Percentiles rank a stretch among this genome's conserved stretches.
Evolutionary conservation across 2,329 filamentous ascomycete genomes (phyloP).

Genomic region (Tolypocladium inflatum): DNA sequence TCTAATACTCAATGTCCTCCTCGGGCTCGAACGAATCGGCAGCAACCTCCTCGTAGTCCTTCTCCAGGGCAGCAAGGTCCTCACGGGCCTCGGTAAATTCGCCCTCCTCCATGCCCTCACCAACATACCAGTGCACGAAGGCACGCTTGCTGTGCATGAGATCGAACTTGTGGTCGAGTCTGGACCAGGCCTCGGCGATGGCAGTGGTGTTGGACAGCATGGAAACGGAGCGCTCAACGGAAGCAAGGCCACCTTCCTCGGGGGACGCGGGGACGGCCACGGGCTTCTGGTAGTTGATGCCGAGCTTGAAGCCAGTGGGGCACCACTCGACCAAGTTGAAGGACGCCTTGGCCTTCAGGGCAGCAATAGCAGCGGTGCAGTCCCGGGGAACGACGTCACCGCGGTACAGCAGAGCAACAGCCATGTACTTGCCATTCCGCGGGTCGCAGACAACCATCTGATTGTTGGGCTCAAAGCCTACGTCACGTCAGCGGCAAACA

Average conservation of each 20-base stretch:
- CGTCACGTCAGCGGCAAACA: conserved; percentile 13
- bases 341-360: conserved; percentile 60
- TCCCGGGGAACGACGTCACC: conserved; percentile 63
- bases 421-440: conserved; percentile 70
- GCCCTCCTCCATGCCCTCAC: conserved; percentile 87
- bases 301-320: conserved; percentile 67
- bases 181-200: conserved; percentile 64
- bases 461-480: conserved; percentile 70
- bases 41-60: conserved; percentile 80
- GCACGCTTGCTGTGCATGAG: conserved; percentile 73
- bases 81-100: conserved; percentile 84
- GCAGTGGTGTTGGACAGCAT: conserved; percentile 71
- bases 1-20: conserved; percentile 70
- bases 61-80: conserved; percentile 76
- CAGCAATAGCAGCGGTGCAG: conserved; percentile 56
- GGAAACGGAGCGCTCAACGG: conserved; percentile 54
- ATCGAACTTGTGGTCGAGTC: conserved; percentile 66
- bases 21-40: conserved; percentile 58
- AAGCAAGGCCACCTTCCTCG: conserved; percentile 48
- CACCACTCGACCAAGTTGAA: conserved; percentile 72
- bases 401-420: conserved; percentile 62
- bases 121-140: conserved; percentile 73
- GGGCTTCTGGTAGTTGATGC: conserved; percentile 66
- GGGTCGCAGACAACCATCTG: conserved; percentile 71
- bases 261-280: conserved; percentile 45